phyloP scores from a whole-genome alignment of 495 filamentous ascomycete species.

The Platismatia glauca region DNA sequence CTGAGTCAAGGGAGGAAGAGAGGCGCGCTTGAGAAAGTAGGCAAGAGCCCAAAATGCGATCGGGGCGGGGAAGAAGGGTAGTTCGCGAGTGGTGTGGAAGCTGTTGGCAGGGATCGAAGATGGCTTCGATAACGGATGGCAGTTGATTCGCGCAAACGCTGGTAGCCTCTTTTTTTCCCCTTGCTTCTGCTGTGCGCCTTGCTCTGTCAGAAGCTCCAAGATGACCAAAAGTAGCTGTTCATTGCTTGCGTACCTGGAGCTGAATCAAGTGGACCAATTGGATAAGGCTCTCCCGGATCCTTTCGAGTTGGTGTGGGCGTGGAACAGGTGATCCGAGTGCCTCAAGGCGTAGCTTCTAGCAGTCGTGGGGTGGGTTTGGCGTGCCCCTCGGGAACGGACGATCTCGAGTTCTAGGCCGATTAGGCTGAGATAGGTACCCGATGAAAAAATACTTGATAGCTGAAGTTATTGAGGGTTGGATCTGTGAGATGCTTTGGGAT shows the following conservation, averaged over 20 bases:
- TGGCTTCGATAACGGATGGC: conserved; percentile 23
- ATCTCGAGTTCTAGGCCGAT: conserved; percentile 13
- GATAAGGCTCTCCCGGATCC: conserved; percentile 2
- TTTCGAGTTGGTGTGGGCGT: conserved; percentile 2
- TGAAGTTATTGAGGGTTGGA: not conserved
- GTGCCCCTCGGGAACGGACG: conserved; percentile 12
- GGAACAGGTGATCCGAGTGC: conserved; percentile 11
- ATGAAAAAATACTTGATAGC: not conserved
- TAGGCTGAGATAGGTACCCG: conserved; percentile 10
- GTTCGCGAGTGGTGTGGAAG: conserved; percentile 9
- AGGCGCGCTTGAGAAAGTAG: conserved; percentile 22
- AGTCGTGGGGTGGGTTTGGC: not conserved
- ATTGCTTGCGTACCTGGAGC: conserved; percentile 7
- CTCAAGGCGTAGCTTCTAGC: conserved; percentile 11
- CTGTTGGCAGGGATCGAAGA: conserved; percentile 20
- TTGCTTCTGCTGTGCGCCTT: conserved; percentile 6
- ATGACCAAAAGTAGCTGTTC: not conserved
- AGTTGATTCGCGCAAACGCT: conserved; percentile 24
- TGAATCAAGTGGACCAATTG: conserved; percentile 5
- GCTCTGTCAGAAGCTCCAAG: not conserved
- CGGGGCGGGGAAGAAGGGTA: conserved; percentile 19
- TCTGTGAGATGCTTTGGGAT: not conserved
- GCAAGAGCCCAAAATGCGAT: conserved; percentile 20
- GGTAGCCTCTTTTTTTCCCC: conserved; percentile 12
- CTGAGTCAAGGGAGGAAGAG: conserved; percentile 11